Conservation (phyloP, 352 stramenopile genomes). For the Globisporangium abappressorium region DNA sequence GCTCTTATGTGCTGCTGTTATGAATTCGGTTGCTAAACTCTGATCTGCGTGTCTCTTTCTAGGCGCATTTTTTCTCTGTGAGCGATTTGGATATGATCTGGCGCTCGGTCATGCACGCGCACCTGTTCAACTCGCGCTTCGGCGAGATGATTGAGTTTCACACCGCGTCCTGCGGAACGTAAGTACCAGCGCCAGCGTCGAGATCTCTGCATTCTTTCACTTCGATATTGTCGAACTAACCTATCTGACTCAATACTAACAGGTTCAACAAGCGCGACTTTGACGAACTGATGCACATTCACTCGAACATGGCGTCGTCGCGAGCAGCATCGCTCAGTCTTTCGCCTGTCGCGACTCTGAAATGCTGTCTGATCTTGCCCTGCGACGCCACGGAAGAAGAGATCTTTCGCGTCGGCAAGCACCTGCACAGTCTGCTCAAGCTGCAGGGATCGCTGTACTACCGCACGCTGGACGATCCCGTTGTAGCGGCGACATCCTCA, state of each 20-base stretch:
- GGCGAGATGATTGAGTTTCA: constrained; percentile 66
- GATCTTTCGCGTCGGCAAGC: constrained; percentile 72
- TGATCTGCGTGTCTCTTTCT: not conserved
- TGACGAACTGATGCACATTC: constrained; percentile 77
- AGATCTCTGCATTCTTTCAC: not conserved
- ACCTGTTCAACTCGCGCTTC: constrained; percentile 57
- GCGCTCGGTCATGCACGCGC: constrained; percentile 58
- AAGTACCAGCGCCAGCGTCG: constrained; percentile 15
- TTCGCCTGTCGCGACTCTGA: constrained; percentile 41
- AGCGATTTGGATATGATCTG: constrained; percentile 59
- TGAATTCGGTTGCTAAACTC: not conserved
- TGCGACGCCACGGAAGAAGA: constrained; percentile 52
- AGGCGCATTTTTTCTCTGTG: constrained; percentile 59
- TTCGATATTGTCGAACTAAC: not conserved
- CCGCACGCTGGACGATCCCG: constrained; percentile 26
- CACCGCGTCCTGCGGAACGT: constrained; percentile 47
- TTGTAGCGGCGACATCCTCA: constrained; percentile 1
- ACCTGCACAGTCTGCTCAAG: constrained; percentile 66
- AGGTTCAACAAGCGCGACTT: constrained; percentile 67
- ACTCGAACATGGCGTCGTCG: constrained; percentile 38
- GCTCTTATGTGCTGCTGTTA: not conserved
- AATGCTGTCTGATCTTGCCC: constrained; percentile 69
- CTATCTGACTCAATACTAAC: not conserved
- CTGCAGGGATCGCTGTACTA: constrained; percentile 68
- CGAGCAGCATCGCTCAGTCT: constrained; percentile 31